A percentile compares a stretch with the other conserved stretches of the same genome.
These are phyloP conservation scores for Scytalidium lignicola DNA, from an alignment of 2,329 filamentous ascomycete species.

Conservation along the genomic window DNA sequence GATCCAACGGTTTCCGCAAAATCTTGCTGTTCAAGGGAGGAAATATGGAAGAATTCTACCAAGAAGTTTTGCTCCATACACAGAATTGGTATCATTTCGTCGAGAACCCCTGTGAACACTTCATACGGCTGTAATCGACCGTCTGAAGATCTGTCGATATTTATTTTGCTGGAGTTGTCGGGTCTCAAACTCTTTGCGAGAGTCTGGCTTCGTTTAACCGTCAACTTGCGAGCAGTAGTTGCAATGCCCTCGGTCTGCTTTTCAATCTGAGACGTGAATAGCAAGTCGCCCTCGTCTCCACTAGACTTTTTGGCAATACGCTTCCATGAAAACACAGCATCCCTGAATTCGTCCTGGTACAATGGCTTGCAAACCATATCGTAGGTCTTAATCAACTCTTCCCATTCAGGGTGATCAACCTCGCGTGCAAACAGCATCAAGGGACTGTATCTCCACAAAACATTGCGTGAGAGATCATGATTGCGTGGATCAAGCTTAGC, in stretches of 20 bases:
- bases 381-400: slow-evolving; percentile 72
- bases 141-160: slow-evolving; percentile 53
- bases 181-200: slow-evolving; percentile 68
- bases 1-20: slow-evolving; percentile 75
- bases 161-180: slow-evolving; percentile 49
- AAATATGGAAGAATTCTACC: slow-evolving; percentile 93
- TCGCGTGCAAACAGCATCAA: slow-evolving; percentile 85
- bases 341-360: slow-evolving; percentile 78
- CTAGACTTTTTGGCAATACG: slow-evolving; percentile 68
- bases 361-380: slow-evolving; percentile 69
- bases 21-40: slow-evolving; percentile 74
- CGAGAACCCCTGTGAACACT: slow-evolving; percentile 72
- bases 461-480: slow-evolving; percentile 65
- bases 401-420: slow-evolving; percentile 77
- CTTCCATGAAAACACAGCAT: slow-evolving; percentile 74
- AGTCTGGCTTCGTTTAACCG: slow-evolving; percentile 90
- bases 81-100: slow-evolving; percentile 77
- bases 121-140: slow-evolving; percentile 71
- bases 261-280: slow-evolving; percentile 81
- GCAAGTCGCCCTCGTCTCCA: slow-evolving; percentile 72
- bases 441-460: slow-evolving; percentile 84
- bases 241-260: slow-evolving; percentile 79
- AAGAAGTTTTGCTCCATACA: slow-evolving; percentile 96
- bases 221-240: slow-evolving; percentile 78
- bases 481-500: slow-evolving; percentile 64